Base-by-base conservation (phyloP, 169 alveolate species). In the Eimeria maxima region DNA sequence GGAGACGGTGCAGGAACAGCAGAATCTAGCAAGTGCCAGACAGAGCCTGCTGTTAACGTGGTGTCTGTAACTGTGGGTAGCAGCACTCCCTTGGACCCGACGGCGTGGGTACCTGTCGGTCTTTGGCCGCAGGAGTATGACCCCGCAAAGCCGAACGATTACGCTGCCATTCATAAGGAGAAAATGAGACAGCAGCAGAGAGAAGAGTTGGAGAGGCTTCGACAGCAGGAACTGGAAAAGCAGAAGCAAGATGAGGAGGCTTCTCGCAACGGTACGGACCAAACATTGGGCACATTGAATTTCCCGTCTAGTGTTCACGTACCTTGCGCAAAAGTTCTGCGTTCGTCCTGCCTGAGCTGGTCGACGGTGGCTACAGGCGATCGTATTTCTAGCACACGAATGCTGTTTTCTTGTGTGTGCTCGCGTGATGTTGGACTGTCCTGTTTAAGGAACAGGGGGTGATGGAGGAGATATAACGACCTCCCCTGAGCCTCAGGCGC, bases 101-200 rank as follows among this genome's bases (percentile, higher is more conserved):
- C 88, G 10, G 55, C 88, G 24, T 91, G 95, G 74, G 94, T 73
- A n/a, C 67, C 94, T 29, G 83, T 89, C 24, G 93, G 76, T 50
- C 93, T 84, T 24, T 88, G 96, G 89, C 87, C 95, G 47, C 95
- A 95, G 60, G 97, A 95, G 29, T 95, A 95, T 74, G 97, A 96
- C 38, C 97, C 97, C 27, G 27, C 91, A 8, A 81, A 45, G 73
- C 97, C 97, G 78, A 91, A 96, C 83, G 96, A 96, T 63, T 96
- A 96, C 87, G 57, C 80, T 38, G 81, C 81, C 6, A 69, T 96
- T 33, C 81, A 84, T 81, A 83, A 94, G 55, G 97, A 96, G 71
- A 60, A 92, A 45, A 78, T 91, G 73, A n/a, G 95, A 47, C 83
- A 87, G 69, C 93, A 87, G 47, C 96, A 96, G 95, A 65, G 94